phyloP scores from a whole-genome alignment of 441 rosid species.

The Populus hybrid region DNA sequence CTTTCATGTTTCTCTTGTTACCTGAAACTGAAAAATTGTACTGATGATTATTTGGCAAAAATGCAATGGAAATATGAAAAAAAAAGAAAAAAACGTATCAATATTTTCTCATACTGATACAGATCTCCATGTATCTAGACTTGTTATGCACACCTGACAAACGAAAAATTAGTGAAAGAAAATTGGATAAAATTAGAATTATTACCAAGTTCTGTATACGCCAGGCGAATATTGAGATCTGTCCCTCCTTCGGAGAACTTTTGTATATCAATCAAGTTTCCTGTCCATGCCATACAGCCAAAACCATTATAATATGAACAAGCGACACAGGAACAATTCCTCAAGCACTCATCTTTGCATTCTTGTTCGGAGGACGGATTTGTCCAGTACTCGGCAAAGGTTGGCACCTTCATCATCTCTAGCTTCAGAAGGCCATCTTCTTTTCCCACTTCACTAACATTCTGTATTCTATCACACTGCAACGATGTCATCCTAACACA shows the following conservation, averaged over 20 bases:
- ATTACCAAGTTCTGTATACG: too few relatives aligned
- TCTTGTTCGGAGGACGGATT: constrained; percentile 7
- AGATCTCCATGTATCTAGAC: rapidly evolving
- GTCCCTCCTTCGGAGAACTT: too few relatives aligned
- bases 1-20: constrained; percentile 3
- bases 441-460: too few relatives aligned
- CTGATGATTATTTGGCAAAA: too few relatives aligned
- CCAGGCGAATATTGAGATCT: too few relatives aligned
- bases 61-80: not conserved
- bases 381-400: constrained; percentile 18
- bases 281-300: constrained; percentile 38
- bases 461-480: too few relatives aligned
- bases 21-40: constrained; percentile 12
- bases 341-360: constrained; percentile 11
- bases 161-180: not conserved
- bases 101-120: too few relatives aligned
- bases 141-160: not conserved
- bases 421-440: too few relatives aligned
- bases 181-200: not conserved
- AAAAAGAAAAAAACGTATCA: too few relatives aligned
- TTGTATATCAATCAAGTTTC: too few relatives aligned
- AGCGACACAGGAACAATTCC: not conserved
- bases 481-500: too few relatives aligned
- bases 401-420: constrained; percentile 25
- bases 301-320: too few relatives aligned